phyloP scores from a whole-genome alignment of 2,329 filamentous ascomycete species.

The Cladosporium oxysporum region DNA sequence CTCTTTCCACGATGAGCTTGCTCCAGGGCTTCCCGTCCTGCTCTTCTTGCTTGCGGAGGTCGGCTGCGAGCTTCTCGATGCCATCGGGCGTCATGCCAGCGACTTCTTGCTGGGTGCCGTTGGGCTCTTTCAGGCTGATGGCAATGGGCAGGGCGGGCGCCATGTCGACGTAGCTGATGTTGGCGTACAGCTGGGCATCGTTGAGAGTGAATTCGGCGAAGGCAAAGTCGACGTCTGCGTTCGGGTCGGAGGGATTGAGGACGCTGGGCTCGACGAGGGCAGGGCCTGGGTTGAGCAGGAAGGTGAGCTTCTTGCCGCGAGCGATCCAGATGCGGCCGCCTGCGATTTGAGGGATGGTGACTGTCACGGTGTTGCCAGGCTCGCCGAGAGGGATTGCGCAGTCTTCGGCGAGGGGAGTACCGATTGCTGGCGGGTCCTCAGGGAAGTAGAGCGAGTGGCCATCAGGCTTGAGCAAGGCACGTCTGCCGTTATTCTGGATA shows the following conservation, averaged over 20 bases:
- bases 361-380: constrained; percentile 35
- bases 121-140: constrained; percentile 40
- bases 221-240: constrained; percentile 47
- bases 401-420: constrained; percentile 37
- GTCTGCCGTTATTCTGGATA: constrained; percentile 36
- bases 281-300: constrained; percentile 39
- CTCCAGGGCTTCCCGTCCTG: constrained; percentile 65
- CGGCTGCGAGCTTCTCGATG: constrained; percentile 57
- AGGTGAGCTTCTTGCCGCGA: constrained; percentile 37
- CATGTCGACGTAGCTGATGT: constrained; percentile 44
- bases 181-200: constrained; percentile 50
- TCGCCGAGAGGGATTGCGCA: constrained; percentile 40
- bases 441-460: constrained; percentile 41
- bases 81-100: constrained; percentile 64
- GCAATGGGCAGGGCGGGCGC: constrained; percentile 45
- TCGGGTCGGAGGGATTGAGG: constrained; percentile 45
- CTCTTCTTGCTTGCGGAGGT: constrained; percentile 56
- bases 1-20: constrained; percentile 54
- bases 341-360: constrained; percentile 41
- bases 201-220: constrained; percentile 54
- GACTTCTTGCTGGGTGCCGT: constrained; percentile 47
- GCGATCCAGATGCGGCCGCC: constrained; percentile 43
- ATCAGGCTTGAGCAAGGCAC: constrained; percentile 39
- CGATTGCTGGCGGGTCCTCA: constrained; percentile 33
- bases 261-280: constrained; percentile 41